Evolutionary conservation across 257 asterid species (phyloP).

Genomic region (Solanum virginianum): DNA sequence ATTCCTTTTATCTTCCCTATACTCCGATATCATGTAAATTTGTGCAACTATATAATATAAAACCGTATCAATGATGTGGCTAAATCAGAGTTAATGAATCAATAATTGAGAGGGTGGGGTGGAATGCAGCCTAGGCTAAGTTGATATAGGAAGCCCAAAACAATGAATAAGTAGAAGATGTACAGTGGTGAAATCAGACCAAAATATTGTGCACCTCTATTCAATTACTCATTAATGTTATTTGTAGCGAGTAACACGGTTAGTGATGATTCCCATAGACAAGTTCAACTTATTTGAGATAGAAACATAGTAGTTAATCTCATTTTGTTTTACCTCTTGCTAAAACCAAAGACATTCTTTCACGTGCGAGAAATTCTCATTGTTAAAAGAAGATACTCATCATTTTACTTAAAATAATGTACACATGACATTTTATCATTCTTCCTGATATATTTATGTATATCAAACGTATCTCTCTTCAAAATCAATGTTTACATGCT

Average conservation of each 20-base stretch:
- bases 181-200: no score
- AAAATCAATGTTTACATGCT: neutral
- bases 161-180: no score
- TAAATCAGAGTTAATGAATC: neutral
- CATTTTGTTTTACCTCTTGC: neutral
- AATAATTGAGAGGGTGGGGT: neutral
- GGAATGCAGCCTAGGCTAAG: no score
- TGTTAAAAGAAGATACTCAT: neutral
- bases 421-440: neutral
- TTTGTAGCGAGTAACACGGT: neutral
- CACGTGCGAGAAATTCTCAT: neutral
- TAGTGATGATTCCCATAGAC: neutral
- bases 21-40: neutral
- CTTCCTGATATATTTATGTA: neutral
- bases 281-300: accelerated
- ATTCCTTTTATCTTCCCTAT: neutral
- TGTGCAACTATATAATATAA: neutral
- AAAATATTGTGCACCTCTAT: neutral
- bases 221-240: neutral
- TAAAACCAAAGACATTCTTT: neutral
- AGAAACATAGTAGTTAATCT: neutral
- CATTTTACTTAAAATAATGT: neutral
- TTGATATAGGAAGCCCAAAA: no score
- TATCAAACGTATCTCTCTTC: neutral
- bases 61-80: neutral